Conservation (phyloP, 2,329 filamentous ascomycete genomes). For the Thelonectria blattea region DNA sequence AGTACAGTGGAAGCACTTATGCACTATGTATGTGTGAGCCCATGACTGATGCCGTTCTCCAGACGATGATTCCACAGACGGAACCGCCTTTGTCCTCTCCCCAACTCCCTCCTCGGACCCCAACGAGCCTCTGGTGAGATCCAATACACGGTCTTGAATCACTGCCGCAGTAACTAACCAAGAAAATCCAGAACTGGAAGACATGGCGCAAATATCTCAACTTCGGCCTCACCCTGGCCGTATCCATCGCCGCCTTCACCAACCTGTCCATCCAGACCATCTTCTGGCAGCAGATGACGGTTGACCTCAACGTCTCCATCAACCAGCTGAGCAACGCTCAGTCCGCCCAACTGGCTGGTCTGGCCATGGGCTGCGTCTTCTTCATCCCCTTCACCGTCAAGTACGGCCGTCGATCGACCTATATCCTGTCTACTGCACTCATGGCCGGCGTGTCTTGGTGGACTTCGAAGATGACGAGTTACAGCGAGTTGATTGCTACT, state of each 20-base stretch:
- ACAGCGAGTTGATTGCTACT: conserved; percentile 35
- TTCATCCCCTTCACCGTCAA: conserved; percentile 45
- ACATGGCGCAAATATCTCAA: conserved; percentile 41
- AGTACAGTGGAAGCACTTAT: neutral
- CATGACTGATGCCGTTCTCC: neutral
- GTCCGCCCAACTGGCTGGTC: conserved; percentile 40
- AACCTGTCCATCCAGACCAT: conserved; percentile 35
- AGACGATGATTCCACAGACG: conserved; percentile 28
- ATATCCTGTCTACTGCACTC: conserved; percentile 36
- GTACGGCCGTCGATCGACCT: conserved; percentile 43
- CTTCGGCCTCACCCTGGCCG: conserved; percentile 35
- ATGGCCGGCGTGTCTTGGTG: conserved; percentile 36
- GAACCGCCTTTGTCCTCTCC: conserved; percentile 25
- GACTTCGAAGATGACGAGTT: conserved; percentile 30
- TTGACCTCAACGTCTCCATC: conserved; percentile 38
- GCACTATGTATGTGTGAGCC: no score
- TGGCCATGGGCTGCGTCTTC: conserved; percentile 43
- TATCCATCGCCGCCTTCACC: conserved; percentile 40
- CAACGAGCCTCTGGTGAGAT: conserved; percentile 41
- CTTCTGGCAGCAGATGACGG: conserved; percentile 44
- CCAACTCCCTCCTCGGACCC: conserved; percentile 37
- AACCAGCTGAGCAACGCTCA: conserved; percentile 36
- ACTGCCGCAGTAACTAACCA: neutral
- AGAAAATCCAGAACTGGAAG: conserved; percentile 39
- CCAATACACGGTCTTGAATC: neutral